Conservation (phyloP, 83 land plant genomes). For the Picea abies region DNA sequence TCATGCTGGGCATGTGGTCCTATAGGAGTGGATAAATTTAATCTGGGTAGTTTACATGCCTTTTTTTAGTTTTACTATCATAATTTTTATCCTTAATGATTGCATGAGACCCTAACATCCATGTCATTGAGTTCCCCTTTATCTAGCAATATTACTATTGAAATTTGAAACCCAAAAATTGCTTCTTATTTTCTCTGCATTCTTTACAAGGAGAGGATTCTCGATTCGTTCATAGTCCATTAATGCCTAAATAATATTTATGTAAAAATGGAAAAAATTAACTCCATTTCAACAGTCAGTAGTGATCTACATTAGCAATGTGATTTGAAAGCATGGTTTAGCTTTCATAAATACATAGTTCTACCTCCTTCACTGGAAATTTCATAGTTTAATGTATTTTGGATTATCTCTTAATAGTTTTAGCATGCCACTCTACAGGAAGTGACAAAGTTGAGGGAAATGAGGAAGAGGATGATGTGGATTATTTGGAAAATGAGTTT, state of each 20-base stretch:
- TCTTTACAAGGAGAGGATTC: background rate
- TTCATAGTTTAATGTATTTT: background rate
- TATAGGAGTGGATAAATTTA: too few relatives aligned
- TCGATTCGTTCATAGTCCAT: background rate
- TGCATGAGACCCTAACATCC: background rate
- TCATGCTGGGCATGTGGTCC: too few relatives aligned
- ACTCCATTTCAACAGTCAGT: background rate
- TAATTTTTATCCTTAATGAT: too few relatives aligned
- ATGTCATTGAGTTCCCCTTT: background rate
- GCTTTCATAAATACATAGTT: too few relatives aligned
- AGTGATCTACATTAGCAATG: background rate
- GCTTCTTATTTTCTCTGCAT: background rate
- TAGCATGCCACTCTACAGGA: too few relatives aligned
- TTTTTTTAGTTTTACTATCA: too few relatives aligned
- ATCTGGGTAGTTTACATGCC: too few relatives aligned
- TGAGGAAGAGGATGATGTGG: conserved; percentile 80
- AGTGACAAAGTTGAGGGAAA: conserved; percentile 58
- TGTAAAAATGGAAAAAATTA: too few relatives aligned
- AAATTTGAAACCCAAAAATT: background rate
- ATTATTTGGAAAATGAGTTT: conserved; percentile 79
- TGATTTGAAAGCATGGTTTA: background rate
- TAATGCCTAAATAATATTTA: background rate
- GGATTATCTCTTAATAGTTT: too few relatives aligned
- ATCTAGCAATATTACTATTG: background rate
- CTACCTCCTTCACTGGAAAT: too few relatives aligned